Evolutionary conservation across 345 rosid genomes (phyloP).

Genomic region (Populus davidiana): DNA sequence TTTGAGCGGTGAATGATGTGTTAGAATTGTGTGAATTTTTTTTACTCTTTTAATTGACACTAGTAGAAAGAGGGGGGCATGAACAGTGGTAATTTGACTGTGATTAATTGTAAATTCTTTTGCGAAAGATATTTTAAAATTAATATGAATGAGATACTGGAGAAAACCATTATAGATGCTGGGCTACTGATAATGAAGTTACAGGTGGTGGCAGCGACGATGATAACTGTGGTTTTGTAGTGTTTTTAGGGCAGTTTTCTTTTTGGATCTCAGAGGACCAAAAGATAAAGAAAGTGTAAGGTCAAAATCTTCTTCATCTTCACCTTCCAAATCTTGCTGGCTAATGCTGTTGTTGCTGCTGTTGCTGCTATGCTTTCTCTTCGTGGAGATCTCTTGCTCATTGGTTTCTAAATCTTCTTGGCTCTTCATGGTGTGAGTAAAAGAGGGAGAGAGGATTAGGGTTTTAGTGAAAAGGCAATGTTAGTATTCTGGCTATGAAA

Average conservation of each 20-base stretch:
- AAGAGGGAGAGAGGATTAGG: neutral
- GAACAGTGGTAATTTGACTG: no score
- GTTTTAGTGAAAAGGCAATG: neutral
- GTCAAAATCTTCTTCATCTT: slow-evolving; percentile 2
- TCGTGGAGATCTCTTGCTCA: neutral
- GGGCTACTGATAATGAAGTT: neutral
- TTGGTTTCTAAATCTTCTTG: neutral
- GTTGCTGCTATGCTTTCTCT: slow-evolving; percentile 1
- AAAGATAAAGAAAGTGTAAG: slow-evolving; percentile 24
- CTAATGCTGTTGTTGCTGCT: neutral
- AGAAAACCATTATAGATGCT: neutral
- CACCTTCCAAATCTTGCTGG: neutral
- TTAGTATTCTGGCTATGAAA: neutral
- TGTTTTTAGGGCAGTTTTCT: neutral
- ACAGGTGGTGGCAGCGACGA: neutral
- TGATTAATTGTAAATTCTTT: no score
- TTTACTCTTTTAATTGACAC: no score
- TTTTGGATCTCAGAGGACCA: neutral
- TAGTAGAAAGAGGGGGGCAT: no score
- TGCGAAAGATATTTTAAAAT: no score
- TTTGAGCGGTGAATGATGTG: no score
- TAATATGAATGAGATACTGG: no score
- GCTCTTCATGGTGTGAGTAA: neutral
- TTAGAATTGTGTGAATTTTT: no score
- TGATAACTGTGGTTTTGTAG: neutral